A percentile compares a stretch with the other conserved stretches of the same genome.
These are phyloP conservation scores for Chondrus crispus DNA, from an alignment of 23 red algal species.

Conservation along the genomic window DNA sequence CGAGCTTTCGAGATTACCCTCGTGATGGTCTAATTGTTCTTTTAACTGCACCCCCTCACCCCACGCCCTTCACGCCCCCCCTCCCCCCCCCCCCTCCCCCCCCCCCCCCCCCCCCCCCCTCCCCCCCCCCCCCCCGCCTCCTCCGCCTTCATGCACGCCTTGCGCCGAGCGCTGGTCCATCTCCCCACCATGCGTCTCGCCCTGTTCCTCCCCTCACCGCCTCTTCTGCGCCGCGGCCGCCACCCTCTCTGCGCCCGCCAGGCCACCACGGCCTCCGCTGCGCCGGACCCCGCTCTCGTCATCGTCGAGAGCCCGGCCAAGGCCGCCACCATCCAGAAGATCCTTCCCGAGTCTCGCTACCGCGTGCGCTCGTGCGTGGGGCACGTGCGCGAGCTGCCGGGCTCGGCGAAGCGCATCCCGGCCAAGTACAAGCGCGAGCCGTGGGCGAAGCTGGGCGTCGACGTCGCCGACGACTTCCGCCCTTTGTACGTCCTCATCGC, in stretches of 20 bases:
- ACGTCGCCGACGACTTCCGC: conserved; percentile 83
- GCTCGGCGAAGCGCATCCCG: conserved; percentile 86
- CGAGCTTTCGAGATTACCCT: too few species aligned
- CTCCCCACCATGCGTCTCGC: not conserved
- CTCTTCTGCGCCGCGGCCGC: not conserved
- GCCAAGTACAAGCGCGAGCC: conserved; percentile 68
- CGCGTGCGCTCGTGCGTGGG: conserved; percentile 88
- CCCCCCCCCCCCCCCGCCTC: not conserved
- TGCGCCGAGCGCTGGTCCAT: not conserved
- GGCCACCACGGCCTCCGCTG: not conserved
- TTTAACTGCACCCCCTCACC: too few species aligned
- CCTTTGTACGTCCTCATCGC: conserved; percentile 85
- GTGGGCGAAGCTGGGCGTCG: conserved; percentile 94
- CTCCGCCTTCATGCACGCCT: not conserved
- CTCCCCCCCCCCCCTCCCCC: not conserved
- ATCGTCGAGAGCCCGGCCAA: conserved; percentile 98
- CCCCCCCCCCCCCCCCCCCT: not conserved
- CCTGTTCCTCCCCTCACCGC: not conserved
- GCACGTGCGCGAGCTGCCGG: conserved; percentile 90
- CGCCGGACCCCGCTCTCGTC: conserved; percentile 54
- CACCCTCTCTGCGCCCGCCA: not conserved
- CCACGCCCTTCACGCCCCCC: not conserved
- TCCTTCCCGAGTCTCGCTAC: conserved; percentile 61
- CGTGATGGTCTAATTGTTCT: too few species aligned
- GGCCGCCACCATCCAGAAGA: conserved; percentile 85